A percentile compares a stretch with the other conserved stretches of the same genome.
phyloP scores from a whole-genome alignment of 1,284 basidiomycete species.

The Tilletia setariae region DNA sequence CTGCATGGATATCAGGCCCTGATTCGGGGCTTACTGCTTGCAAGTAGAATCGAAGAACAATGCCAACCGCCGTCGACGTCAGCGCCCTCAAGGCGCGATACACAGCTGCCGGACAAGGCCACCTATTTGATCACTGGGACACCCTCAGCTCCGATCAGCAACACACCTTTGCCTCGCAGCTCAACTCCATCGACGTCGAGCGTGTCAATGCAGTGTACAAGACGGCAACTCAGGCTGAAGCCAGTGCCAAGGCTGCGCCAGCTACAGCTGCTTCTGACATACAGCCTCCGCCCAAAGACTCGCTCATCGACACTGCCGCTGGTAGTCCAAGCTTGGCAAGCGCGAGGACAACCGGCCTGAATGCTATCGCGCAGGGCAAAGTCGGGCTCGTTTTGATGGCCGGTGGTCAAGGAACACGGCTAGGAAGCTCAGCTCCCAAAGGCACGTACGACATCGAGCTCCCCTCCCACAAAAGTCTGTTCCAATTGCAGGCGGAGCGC shows the following conservation, averaged over 20 bases:
- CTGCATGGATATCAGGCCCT: too few relatives aligned
- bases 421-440: slow-evolving; percentile 89
- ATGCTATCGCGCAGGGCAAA: slow-evolving; percentile 74
- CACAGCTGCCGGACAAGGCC: slow-evolving; percentile 75
- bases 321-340: slow-evolving; percentile 29
- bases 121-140: slow-evolving; percentile 84
- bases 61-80: slow-evolving; percentile 2
- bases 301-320: slow-evolving; percentile 35
- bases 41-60: too few relatives aligned
- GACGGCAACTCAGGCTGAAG: slow-evolving; percentile 72
- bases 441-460: slow-evolving; percentile 97
- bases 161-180: slow-evolving; percentile 67
- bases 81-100: slow-evolving; percentile 27
- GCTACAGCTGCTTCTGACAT: slow-evolving; percentile 46
- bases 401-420: slow-evolving; percentile 91
- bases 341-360: slow-evolving; percentile 65
- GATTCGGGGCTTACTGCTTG: too few relatives aligned
- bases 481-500: slow-evolving; percentile 94
- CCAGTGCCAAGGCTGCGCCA: slow-evolving; percentile 58
- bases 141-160: slow-evolving; percentile 69
- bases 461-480: slow-evolving; percentile 86
- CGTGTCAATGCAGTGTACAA: slow-evolving; percentile 85
- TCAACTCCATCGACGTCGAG: slow-evolving; percentile 76
- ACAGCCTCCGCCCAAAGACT: slow-evolving; percentile 36
- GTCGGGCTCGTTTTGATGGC: slow-evolving; percentile 95